Percentiles rank a stretch among this genome's conserved stretches.
Conservation (phyloP, 106 monocot genomes). For the Dioscorea dumetorum region DNA sequence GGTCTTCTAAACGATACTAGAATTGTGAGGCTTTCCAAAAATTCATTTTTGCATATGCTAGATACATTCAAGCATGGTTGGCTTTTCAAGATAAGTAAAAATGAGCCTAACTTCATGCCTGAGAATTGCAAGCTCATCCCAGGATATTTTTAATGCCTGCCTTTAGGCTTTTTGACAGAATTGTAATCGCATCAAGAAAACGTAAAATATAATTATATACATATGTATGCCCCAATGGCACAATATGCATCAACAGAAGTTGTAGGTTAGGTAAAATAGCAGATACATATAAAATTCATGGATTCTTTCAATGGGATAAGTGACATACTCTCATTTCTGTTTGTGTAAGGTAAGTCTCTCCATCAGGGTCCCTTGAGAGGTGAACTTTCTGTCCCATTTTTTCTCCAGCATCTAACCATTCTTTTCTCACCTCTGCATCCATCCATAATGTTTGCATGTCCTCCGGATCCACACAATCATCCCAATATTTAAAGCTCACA, state of each 20-base stretch:
- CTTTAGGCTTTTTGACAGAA: neutral
- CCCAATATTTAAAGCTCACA: slow-evolving; percentile 81
- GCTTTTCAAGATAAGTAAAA: no score
- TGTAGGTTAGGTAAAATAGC: neutral
- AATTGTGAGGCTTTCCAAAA: no score
- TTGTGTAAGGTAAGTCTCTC: slow-evolving; percentile 76
- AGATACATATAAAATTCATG: neutral
- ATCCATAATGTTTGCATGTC: slow-evolving; percentile 80
- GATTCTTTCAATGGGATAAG: neutral
- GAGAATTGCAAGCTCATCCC: no score
- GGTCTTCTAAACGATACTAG: no score
- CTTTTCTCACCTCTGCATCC: slow-evolving; percentile 65
- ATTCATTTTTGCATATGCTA: no score
- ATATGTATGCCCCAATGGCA: neutral
- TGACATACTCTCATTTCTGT: slow-evolving; percentile 80
- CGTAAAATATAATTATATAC: neutral
- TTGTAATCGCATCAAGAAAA: neutral
- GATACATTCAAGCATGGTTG: no score
- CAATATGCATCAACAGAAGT: neutral
- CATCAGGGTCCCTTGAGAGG: slow-evolving; percentile 92
- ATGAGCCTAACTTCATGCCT: no score
- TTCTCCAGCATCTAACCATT: slow-evolving; percentile 89
- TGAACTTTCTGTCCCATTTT: slow-evolving; percentile 59
- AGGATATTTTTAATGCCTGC: no score
- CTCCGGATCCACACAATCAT: slow-evolving; percentile 74